These are phyloP conservation scores for Aspergillus novoparasiticus DNA, from an alignment of 2,329 filamentous ascomycete species.

Conservation along the genomic window DNA sequence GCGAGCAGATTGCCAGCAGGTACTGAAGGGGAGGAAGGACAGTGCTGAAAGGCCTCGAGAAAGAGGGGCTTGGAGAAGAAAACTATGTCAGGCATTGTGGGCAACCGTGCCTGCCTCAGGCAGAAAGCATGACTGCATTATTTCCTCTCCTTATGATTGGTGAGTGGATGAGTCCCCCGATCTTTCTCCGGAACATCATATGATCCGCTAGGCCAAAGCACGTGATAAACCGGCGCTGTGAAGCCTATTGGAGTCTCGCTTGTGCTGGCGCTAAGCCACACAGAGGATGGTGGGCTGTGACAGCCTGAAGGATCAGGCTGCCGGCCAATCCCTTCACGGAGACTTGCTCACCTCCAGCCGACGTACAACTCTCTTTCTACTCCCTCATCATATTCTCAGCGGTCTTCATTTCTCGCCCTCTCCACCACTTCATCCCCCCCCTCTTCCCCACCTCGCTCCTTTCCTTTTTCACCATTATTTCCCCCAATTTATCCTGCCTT, in stretches of 20 bases:
- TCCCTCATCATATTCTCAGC: conserved; percentile 36
- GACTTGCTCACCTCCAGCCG: conserved; percentile 31
- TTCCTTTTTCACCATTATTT: conserved; percentile 36
- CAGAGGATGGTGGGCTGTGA: conserved; percentile 12
- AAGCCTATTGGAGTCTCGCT: conserved; percentile 27
- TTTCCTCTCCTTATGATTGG: conserved; percentile 25
- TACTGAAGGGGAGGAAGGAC: conserved; percentile 14
- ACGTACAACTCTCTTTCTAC: conserved; percentile 38
- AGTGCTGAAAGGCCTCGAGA: conserved; percentile 20
- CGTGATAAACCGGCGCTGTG: conserved; percentile 19
- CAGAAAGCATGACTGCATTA: conserved; percentile 18
- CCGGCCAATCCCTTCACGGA: conserved; percentile 27
- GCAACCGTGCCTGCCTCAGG: conserved; percentile 24
- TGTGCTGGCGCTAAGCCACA: conserved; percentile 17
- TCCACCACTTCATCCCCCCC: conserved; percentile 30
- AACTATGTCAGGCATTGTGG: conserved; percentile 30
- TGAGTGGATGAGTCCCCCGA: background rate
- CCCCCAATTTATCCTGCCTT: conserved; percentile 34
- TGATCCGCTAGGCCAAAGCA: conserved; percentile 12
- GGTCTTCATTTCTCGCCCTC: conserved; percentile 35
- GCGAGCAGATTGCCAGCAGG: conserved; percentile 17
- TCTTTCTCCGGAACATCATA: conserved; percentile 16
- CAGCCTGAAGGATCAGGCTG: conserved; percentile 34
- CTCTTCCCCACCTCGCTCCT: conserved; percentile 22
- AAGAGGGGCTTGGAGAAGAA: conserved; percentile 28